These are phyloP conservation scores for Aphanomyces invadans DNA, from an alignment of 352 stramenopile species.

Conservation along the genomic window DNA sequence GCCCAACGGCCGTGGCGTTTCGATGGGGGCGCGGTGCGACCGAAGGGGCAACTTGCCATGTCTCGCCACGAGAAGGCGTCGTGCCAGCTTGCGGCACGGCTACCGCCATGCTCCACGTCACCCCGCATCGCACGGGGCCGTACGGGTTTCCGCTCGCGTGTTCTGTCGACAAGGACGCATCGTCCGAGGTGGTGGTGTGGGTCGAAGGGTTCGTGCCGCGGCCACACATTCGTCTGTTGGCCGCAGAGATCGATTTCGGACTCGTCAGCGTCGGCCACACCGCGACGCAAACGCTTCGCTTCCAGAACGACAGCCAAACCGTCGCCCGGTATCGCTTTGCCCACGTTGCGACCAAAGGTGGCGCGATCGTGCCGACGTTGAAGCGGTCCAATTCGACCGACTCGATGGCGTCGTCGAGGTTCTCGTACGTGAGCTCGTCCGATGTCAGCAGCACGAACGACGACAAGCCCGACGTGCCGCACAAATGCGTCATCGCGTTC, in stretches of 20 bases:
- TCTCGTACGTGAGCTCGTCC: constrained; percentile 32
- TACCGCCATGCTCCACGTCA: neutral
- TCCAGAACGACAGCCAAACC: constrained; percentile 29
- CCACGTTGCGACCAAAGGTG: constrained; percentile 9
- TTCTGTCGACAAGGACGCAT: neutral
- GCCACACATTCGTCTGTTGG: constrained; percentile 40
- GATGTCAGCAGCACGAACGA: constrained; percentile 35
- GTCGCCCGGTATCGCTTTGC: constrained; percentile 1
- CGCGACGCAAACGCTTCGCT: constrained; percentile 32
- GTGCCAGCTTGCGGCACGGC: neutral
- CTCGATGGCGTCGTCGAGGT: constrained; percentile 38
- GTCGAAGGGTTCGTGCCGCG: constrained; percentile 30
- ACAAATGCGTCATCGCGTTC: constrained; percentile 44
- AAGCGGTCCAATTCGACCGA: constrained; percentile 42
- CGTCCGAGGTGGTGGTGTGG: neutral
- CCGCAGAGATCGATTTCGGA: constrained; percentile 59
- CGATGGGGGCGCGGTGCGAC: neutral
- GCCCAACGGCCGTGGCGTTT: neutral
- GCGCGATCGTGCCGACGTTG: constrained; percentile 26
- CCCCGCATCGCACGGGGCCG: neutral
- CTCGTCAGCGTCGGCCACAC: constrained; percentile 54
- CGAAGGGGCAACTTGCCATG: neutral
- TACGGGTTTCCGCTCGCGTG: constrained; percentile 15
- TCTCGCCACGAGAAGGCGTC: neutral
- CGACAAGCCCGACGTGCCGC: constrained; percentile 37